phyloP scores from a whole-genome alignment of 352 stramenopile genomes.

The Phytophthora niederhauseri region DNA sequence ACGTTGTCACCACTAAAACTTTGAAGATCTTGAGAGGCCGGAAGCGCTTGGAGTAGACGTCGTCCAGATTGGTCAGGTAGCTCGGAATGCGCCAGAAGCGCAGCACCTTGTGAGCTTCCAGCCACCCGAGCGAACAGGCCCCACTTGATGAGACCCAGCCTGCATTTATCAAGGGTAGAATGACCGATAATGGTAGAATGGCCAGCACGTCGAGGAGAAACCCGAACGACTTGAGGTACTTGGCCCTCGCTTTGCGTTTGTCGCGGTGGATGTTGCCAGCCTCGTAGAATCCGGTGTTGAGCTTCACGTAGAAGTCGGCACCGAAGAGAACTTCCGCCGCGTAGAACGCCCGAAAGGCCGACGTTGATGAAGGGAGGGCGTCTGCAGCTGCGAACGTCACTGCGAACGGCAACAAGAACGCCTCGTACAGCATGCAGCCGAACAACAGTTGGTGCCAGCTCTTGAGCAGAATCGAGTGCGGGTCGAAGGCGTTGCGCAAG shows the following conservation, averaged over 20 bases:
- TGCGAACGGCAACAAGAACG: slow-evolving; percentile 58
- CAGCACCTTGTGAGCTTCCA: slow-evolving; percentile 64
- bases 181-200: slow-evolving; percentile 48
- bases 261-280: slow-evolving; percentile 56
- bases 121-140: slow-evolving; percentile 29
- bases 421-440: slow-evolving; percentile 50
- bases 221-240: slow-evolving; percentile 27
- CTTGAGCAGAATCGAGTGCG: slow-evolving; percentile 51
- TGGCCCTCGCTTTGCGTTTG: slow-evolving; percentile 39
- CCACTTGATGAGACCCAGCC: background rate
- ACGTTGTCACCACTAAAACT: slow-evolving; percentile 39
- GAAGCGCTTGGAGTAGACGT: slow-evolving; percentile 62
- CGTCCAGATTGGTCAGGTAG: slow-evolving; percentile 58
- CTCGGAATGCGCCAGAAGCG: slow-evolving; percentile 46
- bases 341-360: slow-evolving; percentile 24
- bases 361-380: background rate
- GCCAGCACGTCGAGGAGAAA: slow-evolving; percentile 41
- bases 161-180: slow-evolving; percentile 2
- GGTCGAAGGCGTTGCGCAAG: slow-evolving; percentile 54
- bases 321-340: slow-evolving; percentile 52
- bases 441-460: slow-evolving; percentile 59
- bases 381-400: slow-evolving; percentile 20
- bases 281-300: slow-evolving; percentile 70
- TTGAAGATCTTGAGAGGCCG: slow-evolving; percentile 57
- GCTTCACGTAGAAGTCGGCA: slow-evolving; percentile 59